Evolutionary conservation across 768 basidiomycete genomes (phyloP).

Genomic region (Coprinellus micaceus): DNA sequence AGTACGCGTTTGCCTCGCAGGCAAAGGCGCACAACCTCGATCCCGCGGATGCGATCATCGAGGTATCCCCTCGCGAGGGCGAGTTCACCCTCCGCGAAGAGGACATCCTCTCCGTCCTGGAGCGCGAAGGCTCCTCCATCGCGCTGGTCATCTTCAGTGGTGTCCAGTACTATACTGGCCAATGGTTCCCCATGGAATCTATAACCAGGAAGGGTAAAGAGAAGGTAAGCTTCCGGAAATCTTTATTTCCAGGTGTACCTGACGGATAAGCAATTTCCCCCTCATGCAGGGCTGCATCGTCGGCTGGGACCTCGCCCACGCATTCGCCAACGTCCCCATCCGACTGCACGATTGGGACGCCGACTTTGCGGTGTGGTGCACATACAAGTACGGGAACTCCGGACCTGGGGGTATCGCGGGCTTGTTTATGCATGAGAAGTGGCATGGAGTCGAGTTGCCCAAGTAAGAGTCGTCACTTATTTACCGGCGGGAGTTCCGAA

Average conservation of each 20-base stretch:
- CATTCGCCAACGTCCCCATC: constrained; percentile 88
- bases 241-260: constrained; percentile 5
- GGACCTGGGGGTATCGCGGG: constrained; percentile 98
- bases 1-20: constrained; percentile 99
- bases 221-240: constrained; percentile 45
- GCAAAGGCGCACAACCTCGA: constrained; percentile 73
- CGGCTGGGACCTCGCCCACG: constrained; percentile 97
- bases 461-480: constrained; percentile 43
- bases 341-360: constrained; percentile 89
- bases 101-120: constrained; percentile 79
- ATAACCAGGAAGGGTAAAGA: constrained; percentile 84
- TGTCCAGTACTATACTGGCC: constrained; percentile 96
- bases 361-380: constrained; percentile 99
- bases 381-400: constrained; percentile 97
- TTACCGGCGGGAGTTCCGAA: neutral
- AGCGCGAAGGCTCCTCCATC: constrained; percentile 68
- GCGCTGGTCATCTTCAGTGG: constrained; percentile 92
- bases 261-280: constrained; percentile 5
- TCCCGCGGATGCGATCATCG: constrained; percentile 69
- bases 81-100: constrained; percentile 84
- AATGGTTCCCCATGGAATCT: constrained; percentile 82
- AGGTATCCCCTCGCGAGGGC: constrained; percentile 73
- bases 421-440: constrained; percentile 81
- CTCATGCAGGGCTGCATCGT: constrained; percentile 77
- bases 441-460: constrained; percentile 59